These are phyloP conservation scores for Colletotrichum zoysiae DNA, from an alignment of 2,329 filamentous ascomycete genomes.

Conservation along the genomic window DNA sequence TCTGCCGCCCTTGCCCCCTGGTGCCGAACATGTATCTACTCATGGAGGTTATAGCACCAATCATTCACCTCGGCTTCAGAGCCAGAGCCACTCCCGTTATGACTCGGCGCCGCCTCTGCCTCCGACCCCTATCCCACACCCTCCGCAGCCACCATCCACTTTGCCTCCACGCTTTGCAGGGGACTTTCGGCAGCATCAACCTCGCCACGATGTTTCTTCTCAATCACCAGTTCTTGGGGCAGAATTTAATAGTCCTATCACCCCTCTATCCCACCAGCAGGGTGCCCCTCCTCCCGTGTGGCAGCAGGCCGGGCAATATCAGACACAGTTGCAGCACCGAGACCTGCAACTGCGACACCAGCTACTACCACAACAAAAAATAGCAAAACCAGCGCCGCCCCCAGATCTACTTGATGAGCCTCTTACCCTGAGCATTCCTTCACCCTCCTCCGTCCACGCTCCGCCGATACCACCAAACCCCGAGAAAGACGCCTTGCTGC, in stretches of 20 bases:
- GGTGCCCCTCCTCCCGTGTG: conserved; percentile 38
- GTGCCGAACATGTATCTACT: conserved; percentile 45
- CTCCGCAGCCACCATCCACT: background rate
- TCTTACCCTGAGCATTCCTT: conserved; percentile 63
- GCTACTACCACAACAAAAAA: conserved; percentile 47
- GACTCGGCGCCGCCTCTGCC: conserved; percentile 62
- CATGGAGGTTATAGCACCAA: conserved; percentile 42
- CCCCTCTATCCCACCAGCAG: conserved; percentile 43
- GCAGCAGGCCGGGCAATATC: conserved; percentile 38
- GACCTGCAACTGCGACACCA: conserved; percentile 48
- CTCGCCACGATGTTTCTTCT: conserved; percentile 34
- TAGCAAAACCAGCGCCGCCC: conserved; percentile 52
- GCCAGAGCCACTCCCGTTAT: conserved; percentile 55
- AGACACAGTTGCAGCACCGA: conserved; percentile 44
- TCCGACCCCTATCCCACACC: conserved; percentile 40
- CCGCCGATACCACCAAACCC: conserved; percentile 96
- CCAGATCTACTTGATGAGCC: conserved; percentile 71
- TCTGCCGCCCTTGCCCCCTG: conserved; percentile 49
- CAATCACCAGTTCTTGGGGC: conserved; percentile 22
- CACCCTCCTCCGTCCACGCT: conserved; percentile 67
- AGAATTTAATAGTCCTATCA: conserved; percentile 44
- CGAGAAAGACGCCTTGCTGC: conserved; percentile 89
- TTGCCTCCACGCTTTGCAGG: conserved; percentile 31
- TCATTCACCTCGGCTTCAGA: conserved; percentile 32
- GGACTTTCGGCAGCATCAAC: conserved; percentile 36